Percentiles rank a stretch among this genome's conserved stretches.
These are phyloP conservation scores for Tuber aestivum DNA, from an alignment of 495 filamentous ascomycete species.

Conservation along the genomic window DNA sequence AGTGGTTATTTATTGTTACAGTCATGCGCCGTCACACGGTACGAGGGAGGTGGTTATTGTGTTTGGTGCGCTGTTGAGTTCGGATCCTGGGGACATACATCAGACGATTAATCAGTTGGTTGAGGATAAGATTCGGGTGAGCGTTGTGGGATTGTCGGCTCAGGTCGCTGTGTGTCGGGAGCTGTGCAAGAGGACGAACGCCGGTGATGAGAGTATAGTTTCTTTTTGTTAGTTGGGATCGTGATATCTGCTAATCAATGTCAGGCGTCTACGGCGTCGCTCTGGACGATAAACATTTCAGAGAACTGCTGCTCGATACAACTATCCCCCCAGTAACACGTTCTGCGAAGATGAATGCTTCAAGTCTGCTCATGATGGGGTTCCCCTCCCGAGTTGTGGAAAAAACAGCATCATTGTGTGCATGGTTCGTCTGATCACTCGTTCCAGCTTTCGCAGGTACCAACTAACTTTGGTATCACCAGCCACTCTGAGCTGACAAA, in stretches of 20 bases:
- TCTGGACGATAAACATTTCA: conserved; percentile 80
- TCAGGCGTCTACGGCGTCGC: conserved; percentile 66
- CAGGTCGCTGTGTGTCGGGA: conserved; percentile 89
- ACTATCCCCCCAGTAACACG: conserved; percentile 84
- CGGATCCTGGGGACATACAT: conserved; percentile 92
- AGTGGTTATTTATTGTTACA: conserved; percentile 40
- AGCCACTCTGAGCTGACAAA: conserved; percentile 69
- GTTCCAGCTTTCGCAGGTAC: conserved; percentile 6
- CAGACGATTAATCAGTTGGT: conserved; percentile 73
- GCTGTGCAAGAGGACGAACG: conserved; percentile 79
- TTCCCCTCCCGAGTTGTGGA: conserved; percentile 91
- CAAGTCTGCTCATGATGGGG: conserved; percentile 91
- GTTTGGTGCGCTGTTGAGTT: conserved; percentile 81
- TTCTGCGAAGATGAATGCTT: conserved; percentile 59
- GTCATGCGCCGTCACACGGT: conserved; percentile 85
- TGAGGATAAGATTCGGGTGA: conserved; percentile 73
- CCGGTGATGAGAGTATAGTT: conserved; percentile 56
- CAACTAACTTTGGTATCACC: conserved; percentile 5
- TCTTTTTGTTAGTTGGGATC: neutral
- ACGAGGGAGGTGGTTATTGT: conserved; percentile 88
- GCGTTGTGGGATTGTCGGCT: conserved; percentile 81
- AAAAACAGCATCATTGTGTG: conserved; percentile 58
- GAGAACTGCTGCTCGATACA: conserved; percentile 76
- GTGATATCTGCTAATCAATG: conserved; percentile 5
- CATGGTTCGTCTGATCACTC: conserved; percentile 50